Percentiles rank a stretch among this genome's conserved stretches.
These are phyloP conservation scores for Suillus lakei DNA, from an alignment of 768 basidiomycete species.

Conservation along the genomic window DNA sequence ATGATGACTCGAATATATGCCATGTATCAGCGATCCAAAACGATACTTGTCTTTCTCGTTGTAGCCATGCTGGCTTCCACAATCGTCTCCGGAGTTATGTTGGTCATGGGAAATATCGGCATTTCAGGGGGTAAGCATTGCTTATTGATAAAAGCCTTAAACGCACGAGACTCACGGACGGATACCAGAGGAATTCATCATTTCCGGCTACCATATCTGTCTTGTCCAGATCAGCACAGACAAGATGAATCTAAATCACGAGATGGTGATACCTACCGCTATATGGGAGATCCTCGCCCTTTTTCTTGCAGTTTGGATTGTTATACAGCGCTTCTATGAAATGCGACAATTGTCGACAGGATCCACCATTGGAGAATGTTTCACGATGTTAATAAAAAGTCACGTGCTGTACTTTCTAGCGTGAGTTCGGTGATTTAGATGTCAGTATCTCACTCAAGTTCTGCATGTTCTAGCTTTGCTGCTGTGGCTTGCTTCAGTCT, in stretches of 20 bases:
- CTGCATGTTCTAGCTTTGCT: not conserved
- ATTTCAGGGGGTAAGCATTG: not conserved
- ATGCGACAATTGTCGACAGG: not conserved
- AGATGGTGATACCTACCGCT: not conserved
- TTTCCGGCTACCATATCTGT: not conserved
- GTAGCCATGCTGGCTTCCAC: not conserved
- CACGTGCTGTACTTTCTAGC: not conserved
- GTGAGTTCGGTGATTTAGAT: not conserved
- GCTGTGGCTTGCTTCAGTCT: not conserved
- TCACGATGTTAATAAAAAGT: not conserved
- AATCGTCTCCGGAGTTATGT: not conserved
- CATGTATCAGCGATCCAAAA: not conserved
- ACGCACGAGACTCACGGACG: not conserved
- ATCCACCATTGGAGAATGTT: not conserved
- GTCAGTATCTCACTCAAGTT: not conserved
- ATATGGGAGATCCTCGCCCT: not conserved
- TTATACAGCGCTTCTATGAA: not conserved
- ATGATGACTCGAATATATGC: not conserved
- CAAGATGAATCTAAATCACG: not conserved
- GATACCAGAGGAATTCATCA: not conserved
- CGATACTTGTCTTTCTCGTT: not conserved
- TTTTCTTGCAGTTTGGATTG: not conserved
- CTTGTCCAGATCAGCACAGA: not conserved
- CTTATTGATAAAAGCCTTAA: not conserved
- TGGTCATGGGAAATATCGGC: not conserved